phyloP scores from a whole-genome alignment of 306 rosid genomes.

The Inga oerstediana region DNA sequence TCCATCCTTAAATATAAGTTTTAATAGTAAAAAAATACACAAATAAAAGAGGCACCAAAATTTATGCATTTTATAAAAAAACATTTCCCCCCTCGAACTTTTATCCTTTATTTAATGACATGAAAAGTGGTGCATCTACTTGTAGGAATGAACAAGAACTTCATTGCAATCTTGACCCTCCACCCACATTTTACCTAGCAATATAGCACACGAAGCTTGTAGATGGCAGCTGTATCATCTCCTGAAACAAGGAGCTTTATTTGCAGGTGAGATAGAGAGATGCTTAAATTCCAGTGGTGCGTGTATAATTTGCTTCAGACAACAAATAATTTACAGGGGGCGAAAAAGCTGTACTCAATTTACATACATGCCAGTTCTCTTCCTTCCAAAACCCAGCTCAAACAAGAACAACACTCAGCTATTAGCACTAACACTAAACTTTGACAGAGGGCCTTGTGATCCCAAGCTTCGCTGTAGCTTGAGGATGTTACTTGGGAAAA shows the following conservation, averaged over 20 bases:
- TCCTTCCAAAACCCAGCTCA: constrained; percentile 34
- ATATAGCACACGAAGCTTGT: neutral
- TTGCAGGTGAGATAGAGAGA: neutral
- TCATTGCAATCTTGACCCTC: neutral
- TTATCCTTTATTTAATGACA: neutral
- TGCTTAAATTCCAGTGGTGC: constrained; percentile 30
- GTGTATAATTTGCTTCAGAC: constrained; percentile 37
- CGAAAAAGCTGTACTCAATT: constrained; percentile 42
- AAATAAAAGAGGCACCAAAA: no score
- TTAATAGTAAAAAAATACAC: no score
- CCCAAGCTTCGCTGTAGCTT: constrained; percentile 43
- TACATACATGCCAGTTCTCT: constrained; percentile 37
- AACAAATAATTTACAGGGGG: constrained; percentile 41
- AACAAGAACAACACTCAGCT: constrained; percentile 31
- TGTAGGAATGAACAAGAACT: neutral
- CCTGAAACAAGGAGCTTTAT: neutral
- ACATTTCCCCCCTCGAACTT: no score
- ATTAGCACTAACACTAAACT: constrained; percentile 30
- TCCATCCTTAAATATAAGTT: no score
- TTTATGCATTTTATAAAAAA: no score
- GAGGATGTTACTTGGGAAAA: constrained; percentile 28
- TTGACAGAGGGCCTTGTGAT: constrained; percentile 30
- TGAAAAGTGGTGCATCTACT: neutral
- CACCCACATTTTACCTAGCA: neutral
- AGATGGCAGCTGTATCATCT: neutral